These are phyloP conservation scores for Penicillium vulpinum DNA, from an alignment of 2,329 filamentous ascomycete genomes.

Conservation along the genomic window DNA sequence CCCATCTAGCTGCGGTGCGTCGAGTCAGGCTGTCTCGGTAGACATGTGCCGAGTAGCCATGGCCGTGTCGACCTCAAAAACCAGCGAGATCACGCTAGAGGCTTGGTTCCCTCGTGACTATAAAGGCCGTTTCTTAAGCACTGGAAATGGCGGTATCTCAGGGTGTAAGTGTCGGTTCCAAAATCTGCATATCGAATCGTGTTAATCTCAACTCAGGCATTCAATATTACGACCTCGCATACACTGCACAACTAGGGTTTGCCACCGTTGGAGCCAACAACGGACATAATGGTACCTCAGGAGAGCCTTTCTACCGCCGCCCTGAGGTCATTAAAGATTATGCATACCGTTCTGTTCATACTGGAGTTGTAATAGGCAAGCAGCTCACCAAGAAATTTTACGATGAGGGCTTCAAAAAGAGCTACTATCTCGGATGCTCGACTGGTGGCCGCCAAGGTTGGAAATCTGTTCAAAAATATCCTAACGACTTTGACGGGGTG, in stretches of 20 bases:
- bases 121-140: slow-evolving; percentile 49
- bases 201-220: slow-evolving; percentile 36
- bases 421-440: slow-evolving; percentile 52
- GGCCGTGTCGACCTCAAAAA: slow-evolving; percentile 44
- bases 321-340: slow-evolving; percentile 51
- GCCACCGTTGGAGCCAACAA: slow-evolving; percentile 52
- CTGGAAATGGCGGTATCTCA: slow-evolving; percentile 52
- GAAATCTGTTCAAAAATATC: slow-evolving; percentile 48
- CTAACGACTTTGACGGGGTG: slow-evolving; percentile 52
- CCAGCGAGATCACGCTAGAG: slow-evolving; percentile 50
- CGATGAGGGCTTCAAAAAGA: slow-evolving; percentile 41
- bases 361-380: slow-evolving; percentile 43
- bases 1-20: slow-evolving; percentile 35
- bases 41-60: slow-evolving; percentile 48
- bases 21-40: slow-evolving; percentile 36
- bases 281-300: slow-evolving; percentile 52
- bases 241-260: slow-evolving; percentile 46
- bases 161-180: slow-evolving; percentile 41
- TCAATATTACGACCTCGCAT: slow-evolving; percentile 48
- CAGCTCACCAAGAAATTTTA: slow-evolving; percentile 44
- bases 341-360: slow-evolving; percentile 49
- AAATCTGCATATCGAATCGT: neutral
- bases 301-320: slow-evolving; percentile 49
- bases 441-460: slow-evolving; percentile 53
- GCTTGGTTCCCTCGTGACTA: slow-evolving; percentile 51